Evolutionary conservation across 1,284 basidiomycete species (phyloP).

Genomic region (Pterula multifida): DNA sequence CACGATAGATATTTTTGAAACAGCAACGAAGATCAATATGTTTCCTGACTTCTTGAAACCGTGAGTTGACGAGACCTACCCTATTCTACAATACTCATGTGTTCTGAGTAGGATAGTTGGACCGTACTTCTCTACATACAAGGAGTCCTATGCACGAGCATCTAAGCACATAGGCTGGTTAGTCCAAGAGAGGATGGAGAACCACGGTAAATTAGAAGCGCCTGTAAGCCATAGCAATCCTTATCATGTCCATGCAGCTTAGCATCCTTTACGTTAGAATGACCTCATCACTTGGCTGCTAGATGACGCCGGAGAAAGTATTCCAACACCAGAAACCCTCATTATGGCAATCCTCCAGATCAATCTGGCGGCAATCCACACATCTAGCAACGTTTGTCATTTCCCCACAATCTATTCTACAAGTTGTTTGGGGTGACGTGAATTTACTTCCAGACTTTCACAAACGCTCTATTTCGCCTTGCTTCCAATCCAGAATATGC

Average conservation of each 20-base stretch:
- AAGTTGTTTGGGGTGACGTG: background rate
- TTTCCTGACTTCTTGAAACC: conserved; percentile 1
- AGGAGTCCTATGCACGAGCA: conserved; percentile 6
- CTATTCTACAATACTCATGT: background rate
- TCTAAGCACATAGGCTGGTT: conserved; percentile 13
- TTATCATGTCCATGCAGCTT: background rate
- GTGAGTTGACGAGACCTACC: background rate
- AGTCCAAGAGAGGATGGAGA: conserved; percentile 13
- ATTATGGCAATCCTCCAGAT: background rate
- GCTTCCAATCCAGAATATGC: conserved; percentile 22
- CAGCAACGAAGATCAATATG: background rate
- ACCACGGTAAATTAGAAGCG: conserved; percentile 14
- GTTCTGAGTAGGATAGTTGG: conserved; percentile 10
- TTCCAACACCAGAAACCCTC: conserved; percentile 1
- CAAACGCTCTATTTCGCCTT: conserved; percentile 23
- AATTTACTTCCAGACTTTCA: conserved; percentile 17
- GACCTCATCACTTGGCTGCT: conserved; percentile 14
- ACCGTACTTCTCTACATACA: conserved; percentile 8
- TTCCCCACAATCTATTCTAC: background rate
- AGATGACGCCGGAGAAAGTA: conserved; percentile 11
- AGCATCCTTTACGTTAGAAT: conserved; percentile 8
- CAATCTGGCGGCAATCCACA: conserved; percentile 1
- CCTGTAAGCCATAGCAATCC: conserved; percentile 12
- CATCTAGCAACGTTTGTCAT: background rate
- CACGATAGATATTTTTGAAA: background rate